A percentile compares a stretch with the other conserved stretches of the same genome.
These are phyloP conservation scores for Phialophora tarda DNA, from an alignment of 2,329 filamentous ascomycete species.

Conservation along the genomic window DNA sequence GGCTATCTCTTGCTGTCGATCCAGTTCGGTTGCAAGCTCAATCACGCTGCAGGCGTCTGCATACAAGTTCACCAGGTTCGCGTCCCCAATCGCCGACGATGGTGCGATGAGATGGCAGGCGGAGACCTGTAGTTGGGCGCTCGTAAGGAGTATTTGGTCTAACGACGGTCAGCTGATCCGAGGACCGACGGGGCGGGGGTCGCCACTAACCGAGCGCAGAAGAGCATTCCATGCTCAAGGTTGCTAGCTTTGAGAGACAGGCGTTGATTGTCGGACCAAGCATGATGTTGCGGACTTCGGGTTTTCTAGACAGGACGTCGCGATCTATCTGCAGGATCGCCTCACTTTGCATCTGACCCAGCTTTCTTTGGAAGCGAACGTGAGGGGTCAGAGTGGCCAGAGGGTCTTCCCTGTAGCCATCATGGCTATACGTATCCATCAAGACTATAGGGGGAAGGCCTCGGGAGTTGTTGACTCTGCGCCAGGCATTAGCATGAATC, in stretches of 20 bases:
- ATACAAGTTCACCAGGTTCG: constrained; percentile 14
- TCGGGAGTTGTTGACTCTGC: constrained; percentile 24
- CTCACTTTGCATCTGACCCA: constrained; percentile 26
- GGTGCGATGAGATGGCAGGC: constrained; percentile 25
- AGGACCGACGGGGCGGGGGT: not conserved
- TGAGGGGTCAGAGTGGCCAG: constrained; percentile 8
- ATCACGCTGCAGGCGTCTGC: constrained; percentile 14
- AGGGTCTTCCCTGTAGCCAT: constrained; percentile 23
- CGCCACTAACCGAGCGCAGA: constrained; percentile 15
- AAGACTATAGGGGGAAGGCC: constrained; percentile 26
- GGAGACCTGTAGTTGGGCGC: constrained; percentile 16
- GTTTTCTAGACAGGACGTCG: constrained; percentile 25
- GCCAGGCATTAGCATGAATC: not conserved
- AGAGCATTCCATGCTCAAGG: constrained; percentile 16
- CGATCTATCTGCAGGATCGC: constrained; percentile 23
- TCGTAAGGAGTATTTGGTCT: constrained; percentile 19
- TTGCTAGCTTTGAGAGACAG: constrained; percentile 12
- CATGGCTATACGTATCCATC: constrained; percentile 25
- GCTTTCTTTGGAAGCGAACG: constrained; percentile 24
- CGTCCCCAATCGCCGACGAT: constrained; percentile 5
- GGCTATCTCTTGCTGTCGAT: constrained; percentile 13
- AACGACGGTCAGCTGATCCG: not conserved
- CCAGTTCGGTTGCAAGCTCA: constrained; percentile 20
- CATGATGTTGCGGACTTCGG: constrained; percentile 24
- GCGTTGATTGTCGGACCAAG: constrained; percentile 18